A percentile compares a stretch with the other conserved stretches of the same genome.
Conservation (phyloP, 2,329 filamentous ascomycete genomes). For the Didymella lethalis region DNA sequence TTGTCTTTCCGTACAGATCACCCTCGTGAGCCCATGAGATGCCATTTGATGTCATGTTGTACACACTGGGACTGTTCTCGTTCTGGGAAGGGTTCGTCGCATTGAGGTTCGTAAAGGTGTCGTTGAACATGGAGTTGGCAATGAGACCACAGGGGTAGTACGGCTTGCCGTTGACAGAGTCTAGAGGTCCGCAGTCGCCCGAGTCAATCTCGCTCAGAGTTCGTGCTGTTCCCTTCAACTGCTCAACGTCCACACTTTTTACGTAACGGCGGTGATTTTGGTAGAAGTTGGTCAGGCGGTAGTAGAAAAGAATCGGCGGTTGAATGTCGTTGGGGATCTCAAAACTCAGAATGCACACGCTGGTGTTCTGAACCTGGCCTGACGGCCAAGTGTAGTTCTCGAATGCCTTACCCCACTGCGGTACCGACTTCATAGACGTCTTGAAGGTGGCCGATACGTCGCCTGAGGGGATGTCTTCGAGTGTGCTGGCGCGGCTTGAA, state of each 20-base stretch:
- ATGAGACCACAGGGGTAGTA: slow-evolving; percentile 97
- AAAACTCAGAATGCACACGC: slow-evolving; percentile 77
- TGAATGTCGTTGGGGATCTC: slow-evolving; percentile 78
- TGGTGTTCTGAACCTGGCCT: slow-evolving; percentile 45
- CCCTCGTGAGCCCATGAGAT: slow-evolving; percentile 90
- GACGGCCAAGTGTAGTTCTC: slow-evolving; percentile 50
- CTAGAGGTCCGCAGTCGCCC: slow-evolving; percentile 79
- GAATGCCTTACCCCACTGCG: slow-evolving; percentile 45
- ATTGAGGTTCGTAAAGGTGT: slow-evolving; percentile 76
- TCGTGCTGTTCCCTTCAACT: slow-evolving; percentile 77
- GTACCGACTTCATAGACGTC: slow-evolving; percentile 49
- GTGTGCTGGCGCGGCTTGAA: slow-evolving; percentile 36
- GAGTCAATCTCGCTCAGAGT: slow-evolving; percentile 66
- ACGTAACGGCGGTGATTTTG: slow-evolving; percentile 98
- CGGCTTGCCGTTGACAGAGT: slow-evolving; percentile 60
- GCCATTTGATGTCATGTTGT: slow-evolving; percentile 76
- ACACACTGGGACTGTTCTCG: slow-evolving; percentile 57
- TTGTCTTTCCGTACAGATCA: slow-evolving; percentile 75
- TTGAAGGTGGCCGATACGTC: slow-evolving; percentile 77
- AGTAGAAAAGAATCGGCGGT: slow-evolving; percentile 90
- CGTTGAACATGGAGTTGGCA: slow-evolving; percentile 97
- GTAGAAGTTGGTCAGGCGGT: slow-evolving; percentile 96
- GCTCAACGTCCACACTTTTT: slow-evolving; percentile 82
- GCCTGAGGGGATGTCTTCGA: slow-evolving; percentile 62
- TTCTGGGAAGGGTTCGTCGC: slow-evolving; percentile 62